Base-by-base conservation (phyloP, 306 rosid species). In the Prunus fruticosa region DNA sequence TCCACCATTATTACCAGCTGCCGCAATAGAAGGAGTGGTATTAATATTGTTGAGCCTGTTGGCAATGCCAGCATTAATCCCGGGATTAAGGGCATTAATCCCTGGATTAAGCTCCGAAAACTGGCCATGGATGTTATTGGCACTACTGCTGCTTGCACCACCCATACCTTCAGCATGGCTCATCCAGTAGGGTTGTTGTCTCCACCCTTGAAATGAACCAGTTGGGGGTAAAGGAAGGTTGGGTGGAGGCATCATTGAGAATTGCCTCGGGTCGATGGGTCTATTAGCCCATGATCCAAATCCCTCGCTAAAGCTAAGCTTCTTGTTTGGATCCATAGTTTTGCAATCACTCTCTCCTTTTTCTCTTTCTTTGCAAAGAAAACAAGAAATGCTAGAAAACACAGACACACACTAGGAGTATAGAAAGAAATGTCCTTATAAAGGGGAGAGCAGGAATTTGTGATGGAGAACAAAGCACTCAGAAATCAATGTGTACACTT, bases 291-390 rank as follows among this genome's bases (percentile, higher is more conserved):
- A 56, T 10, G 65, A 27, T 62, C 67, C 45, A 8, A 30, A 62
- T 30, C 67, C 67, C 7, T 62, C 11, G 19, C n/a, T 14, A 15
- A 60, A 60, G 38, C 41, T 5, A 41, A 57, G 11, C 16, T 14
- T 72, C 53, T 41, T 72, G 41, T 72, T 63, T 41, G 67, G 23
- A 22, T 72, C 76, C 76, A 72, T 72, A 25, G n/a, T 25, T 60
- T 23, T 60, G 9, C 64, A 12, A 38, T 60, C 34, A 4, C 64
- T 60, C 19, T 60, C 18, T 60, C 20, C 14, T 70, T 51, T 58
- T 5, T 1, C 7, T 28, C 49, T 19, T 38, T 38, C 49, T 70
- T 11, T 10, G 47, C 6, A 51, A 38, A 38, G 43, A 38, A 49
- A 69, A 15, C 58, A 71, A 60, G 38, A 50, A 13, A 28, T 51